Evolutionary conservation across 768 basidiomycete species (phyloP), one percentile per base, ranked within the genome.

Genomic region (Naganishia randhawae): DNA sequence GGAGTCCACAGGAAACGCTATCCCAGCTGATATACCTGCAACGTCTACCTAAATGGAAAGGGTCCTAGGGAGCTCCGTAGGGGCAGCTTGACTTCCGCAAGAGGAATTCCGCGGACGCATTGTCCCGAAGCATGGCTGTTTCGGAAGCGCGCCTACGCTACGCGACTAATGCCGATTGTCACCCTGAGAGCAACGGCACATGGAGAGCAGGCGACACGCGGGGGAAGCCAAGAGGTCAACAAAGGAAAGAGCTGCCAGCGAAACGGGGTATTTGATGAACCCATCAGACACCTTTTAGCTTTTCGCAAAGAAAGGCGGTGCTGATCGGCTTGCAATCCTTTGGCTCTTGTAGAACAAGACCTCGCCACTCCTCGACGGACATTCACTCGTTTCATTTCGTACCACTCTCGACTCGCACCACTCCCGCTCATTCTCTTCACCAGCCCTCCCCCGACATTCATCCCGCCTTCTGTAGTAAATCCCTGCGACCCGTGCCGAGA

Each of bases 401-500:
- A 8, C 6, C 53, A 37, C 14, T 14, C 35, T 54, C 42, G 14
- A 48, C n/a, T n/a, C n/a, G 19, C 14, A 54, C 16, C 53, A 17
- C 17, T 25, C 25, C 53, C 27, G 19, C 53, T 50, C 41, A 22
- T 27, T 25, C 50, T 27, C 29, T 25, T 50, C 39, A 50, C 22
- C 33, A 10, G 22, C 25, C 19, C 33, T 13, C 4, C 17, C 16
- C 13, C 6, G 27, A 25, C 35, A n/a, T n/a, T n/a, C n/a, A n/a
- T n/a, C n/a, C n/a, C 39, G 27, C 22, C n/a, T 42, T 13, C 19
- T 11, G 8, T 48, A 48, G 45, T 48, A 17, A 48, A 48, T 4
- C 11, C 19, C 45, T 48, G n/a, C 45, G n/a, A n/a, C 25, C 25
- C 45, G 45, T 31, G 27, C 25, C 55, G 61, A 62, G 48, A 68